Evolutionary conservation across 108 stramenopile species (phyloP), one percentile per base, ranked within the genome.

Genomic region (Pinguiococcus pyrenoidosus): DNA sequence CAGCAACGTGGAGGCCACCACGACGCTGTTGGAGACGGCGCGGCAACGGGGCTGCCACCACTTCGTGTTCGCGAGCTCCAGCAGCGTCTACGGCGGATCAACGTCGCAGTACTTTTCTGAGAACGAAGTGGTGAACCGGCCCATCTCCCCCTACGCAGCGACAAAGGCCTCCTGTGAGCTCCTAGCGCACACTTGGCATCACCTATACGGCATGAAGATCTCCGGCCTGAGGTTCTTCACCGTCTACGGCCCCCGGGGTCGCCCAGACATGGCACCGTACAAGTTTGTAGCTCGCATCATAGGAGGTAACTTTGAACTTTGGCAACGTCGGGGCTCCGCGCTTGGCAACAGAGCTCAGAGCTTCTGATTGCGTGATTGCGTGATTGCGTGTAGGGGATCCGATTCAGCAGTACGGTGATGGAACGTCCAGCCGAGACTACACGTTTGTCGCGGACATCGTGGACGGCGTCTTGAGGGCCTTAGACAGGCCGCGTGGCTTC

Each of bases 321-420:
- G n/a, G n/a, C n/a, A n/a, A n/a, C n/a, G n/a, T n/a, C n/a, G n/a
- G n/a, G n/a, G n/a, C n/a, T n/a, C n/a, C n/a, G n/a, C n/a, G n/a
- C n/a, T n/a, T n/a, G n/a, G n/a, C n/a, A n/a, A n/a, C n/a, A n/a
- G n/a, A n/a, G n/a, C n/a, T n/a, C n/a, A n/a, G n/a, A n/a, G n/a
- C n/a, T n/a, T n/a, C n/a, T n/a, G n/a, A n/a, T n/a, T n/a, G n/a
- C n/a, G n/a, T n/a, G n/a, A n/a, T n/a, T n/a, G n/a, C n/a, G n/a
- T n/a, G n/a, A n/a, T n/a, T n/a, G n/a, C n/a, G n/a, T n/a, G n/a
- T n/a, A n/a, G 91, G 91, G 6, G 47, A 81, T 20, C 81, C 85
- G 46, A 75, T 98, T 22, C 83, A 92, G 52, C 87, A 92, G 71
- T 98, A 84, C 62, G 89, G 89, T 27, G 87, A 90, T 52, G 92